phyloP scores from a whole-genome alignment of 768 basidiomycete species.

The Boletus vermiculosoides region DNA sequence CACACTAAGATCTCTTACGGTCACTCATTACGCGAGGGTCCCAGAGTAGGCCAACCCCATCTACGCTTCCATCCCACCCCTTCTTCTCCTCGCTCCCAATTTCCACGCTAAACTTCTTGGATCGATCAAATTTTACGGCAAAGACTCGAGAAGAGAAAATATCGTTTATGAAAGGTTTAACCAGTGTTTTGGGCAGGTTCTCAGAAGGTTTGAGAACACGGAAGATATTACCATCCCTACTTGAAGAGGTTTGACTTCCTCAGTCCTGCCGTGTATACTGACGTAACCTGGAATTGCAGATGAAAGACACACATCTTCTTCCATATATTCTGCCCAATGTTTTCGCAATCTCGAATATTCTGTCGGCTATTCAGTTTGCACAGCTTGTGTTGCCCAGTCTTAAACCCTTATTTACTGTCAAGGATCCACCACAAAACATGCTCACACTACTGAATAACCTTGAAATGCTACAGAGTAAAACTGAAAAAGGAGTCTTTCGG shows the following conservation, averaged over 20 bases:
- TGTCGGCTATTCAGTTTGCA: conserved; percentile 81
- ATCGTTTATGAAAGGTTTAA: conserved; percentile 90
- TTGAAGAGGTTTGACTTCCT: conserved; percentile 76
- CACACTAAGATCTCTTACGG: conserved; percentile 63
- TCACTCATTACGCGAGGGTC: conserved; percentile 81
- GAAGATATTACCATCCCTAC: conserved; percentile 86
- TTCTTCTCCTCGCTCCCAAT: conserved; percentile 97
- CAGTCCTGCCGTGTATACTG: conserved; percentile 3
- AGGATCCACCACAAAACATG: conserved; percentile 98
- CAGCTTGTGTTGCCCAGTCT: conserved; percentile 79
- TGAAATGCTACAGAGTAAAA: conserved; percentile 83
- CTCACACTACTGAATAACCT: conserved; percentile 90
- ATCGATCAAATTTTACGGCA: conserved; percentile 91
- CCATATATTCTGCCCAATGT: conserved; percentile 97
- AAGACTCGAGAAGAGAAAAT: conserved; percentile 96
- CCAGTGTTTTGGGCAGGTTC: conserved; percentile 77
- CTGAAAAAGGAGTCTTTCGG: conserved; percentile 79
- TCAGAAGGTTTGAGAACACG: conserved; percentile 82
- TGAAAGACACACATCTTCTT: conserved; percentile 91
- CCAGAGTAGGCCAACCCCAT: conserved; percentile 69
- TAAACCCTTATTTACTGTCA: conserved; percentile 85
- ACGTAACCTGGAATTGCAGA: conserved; percentile 41
- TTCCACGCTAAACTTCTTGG: conserved; percentile 93
- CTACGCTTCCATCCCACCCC: conserved; percentile 75
- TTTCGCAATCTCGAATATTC: conserved; percentile 77